Evolutionary conservation across 116 monocot genomes (phyloP).

Genomic region (Zostera marina): DNA sequence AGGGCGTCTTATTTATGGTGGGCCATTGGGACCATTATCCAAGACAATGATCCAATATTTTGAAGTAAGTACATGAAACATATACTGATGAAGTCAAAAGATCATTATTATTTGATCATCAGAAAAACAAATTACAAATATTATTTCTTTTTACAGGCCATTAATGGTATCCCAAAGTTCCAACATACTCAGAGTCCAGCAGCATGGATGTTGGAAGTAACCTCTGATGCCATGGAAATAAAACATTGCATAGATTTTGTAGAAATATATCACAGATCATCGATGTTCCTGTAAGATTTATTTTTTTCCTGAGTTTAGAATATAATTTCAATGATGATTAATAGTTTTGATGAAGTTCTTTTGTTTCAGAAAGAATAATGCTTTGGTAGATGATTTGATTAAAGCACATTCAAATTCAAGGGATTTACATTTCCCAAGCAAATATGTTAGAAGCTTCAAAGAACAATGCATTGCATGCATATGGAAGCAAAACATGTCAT

Average conservation of each 20-base stretch:
- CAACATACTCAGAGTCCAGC: constrained; percentile 56
- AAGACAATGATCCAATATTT: constrained; percentile 53
- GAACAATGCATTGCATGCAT: constrained; percentile 48
- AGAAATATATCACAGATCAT: constrained; percentile 33
- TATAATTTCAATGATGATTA: too few species aligned
- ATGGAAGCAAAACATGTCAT: constrained; percentile 64
- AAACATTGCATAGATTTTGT: constrained; percentile 35
- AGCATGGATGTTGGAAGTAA: constrained; percentile 62
- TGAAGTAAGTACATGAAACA: constrained; percentile 6
- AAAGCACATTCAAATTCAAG: constrained; percentile 6
- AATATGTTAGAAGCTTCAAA: constrained; percentile 24
- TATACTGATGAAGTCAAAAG: neutral
- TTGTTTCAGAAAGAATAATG: constrained; percentile 33
- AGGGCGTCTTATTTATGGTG: constrained; percentile 52
- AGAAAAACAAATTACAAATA: neutral
- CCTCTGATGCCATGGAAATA: constrained; percentile 39
- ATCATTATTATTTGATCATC: neutral
- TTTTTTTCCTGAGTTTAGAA: too few species aligned
- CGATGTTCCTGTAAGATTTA: constrained; percentile 26
- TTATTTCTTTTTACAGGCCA: constrained; percentile 18
- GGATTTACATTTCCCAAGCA: constrained; percentile 34
- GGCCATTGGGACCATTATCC: constrained; percentile 35
- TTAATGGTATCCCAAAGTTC: constrained; percentile 50
- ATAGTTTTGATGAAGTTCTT: neutral
- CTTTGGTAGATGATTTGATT: constrained; percentile 24